Evolutionary conservation across 208 protist genomes (phyloP).

Genomic region (Perkinsela sp.): DNA sequence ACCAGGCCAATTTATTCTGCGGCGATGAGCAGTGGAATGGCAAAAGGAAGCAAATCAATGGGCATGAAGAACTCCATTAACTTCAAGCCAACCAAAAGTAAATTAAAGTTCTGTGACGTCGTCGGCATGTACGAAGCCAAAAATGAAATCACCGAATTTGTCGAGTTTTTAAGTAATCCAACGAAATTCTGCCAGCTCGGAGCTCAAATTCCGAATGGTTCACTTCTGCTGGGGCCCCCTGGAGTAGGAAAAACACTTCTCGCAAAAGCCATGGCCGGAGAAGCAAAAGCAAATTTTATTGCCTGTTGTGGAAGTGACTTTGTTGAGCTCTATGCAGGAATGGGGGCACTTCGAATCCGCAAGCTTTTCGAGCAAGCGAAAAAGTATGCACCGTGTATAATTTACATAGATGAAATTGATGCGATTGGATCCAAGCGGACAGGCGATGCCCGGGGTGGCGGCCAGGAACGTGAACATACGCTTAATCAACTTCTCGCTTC

Average conservation of each 20-base stretch:
- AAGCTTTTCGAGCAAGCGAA: conserved; percentile 72
- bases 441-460: conserved; percentile 27
- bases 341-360: conserved; percentile 65
- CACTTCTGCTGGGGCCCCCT: conserved; percentile 60
- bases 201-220: conserved; percentile 45
- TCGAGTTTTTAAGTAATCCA: conserved; percentile 72
- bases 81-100: conserved; percentile 14
- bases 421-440: conserved; percentile 63
- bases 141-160: conserved; percentile 79
- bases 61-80: conserved; percentile 16
- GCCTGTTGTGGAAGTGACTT: conserved; percentile 72
- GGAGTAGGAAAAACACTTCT: conserved; percentile 77
- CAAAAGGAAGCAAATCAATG: conserved; percentile 10
- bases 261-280: conserved; percentile 64
- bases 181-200: conserved; percentile 31
- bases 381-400: conserved; percentile 68
- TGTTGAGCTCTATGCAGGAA: conserved; percentile 83
- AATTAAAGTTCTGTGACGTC: conserved; percentile 31
- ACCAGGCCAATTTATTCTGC: conserved; percentile 3
- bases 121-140: conserved; percentile 80
- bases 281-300: conserved; percentile 68
- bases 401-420: conserved; percentile 95
- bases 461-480: conserved; percentile 81
- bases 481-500: conserved; percentile 86
- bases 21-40: background rate